Percentiles rank a stretch among this genome's conserved stretches.
Conservation (phyloP, 176 grass and related monocot species). For the barley (Hordeum vulgare) region MorexV3_pseudomolecules_assembly NC_058524.1:611888140-611888639, state of each 20-base stretch:
- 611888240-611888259: neutral
- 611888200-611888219: too few species aligned
- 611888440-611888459: neutral
- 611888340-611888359: neutral
- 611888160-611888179: neutral
- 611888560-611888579: neutral
- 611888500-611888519: rapidly evolving
- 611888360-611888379: neutral
- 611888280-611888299: neutral
- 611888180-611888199: too few species aligned
- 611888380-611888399: neutral
- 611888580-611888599: neutral
- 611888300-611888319: neutral
- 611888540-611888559: neutral
- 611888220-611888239: too few species aligned
- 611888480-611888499: neutral
- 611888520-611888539: neutral
- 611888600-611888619: rapidly evolving
- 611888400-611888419: neutral
- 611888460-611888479: neutral
- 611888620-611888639: neutral
- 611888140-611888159: slow-evolving; percentile 9
- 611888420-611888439: neutral
- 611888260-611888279: neutral
- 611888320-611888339: neutral